phyloP scores from a whole-genome alignment of 148 eudicot species.

The Rhododendron ovatum region DNA sequence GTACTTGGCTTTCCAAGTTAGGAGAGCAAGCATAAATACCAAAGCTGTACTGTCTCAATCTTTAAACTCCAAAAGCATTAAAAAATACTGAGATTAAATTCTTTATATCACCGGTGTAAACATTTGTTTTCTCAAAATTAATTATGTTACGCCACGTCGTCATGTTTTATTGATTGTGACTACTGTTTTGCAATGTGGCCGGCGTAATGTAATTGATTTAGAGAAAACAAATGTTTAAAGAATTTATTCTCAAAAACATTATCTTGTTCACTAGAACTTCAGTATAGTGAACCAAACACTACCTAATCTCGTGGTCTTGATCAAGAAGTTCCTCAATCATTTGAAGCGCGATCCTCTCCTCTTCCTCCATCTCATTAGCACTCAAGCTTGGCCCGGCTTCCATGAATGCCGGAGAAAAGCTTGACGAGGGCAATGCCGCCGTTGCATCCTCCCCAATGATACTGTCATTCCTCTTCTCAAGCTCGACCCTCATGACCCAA shows the following conservation, averaged over 20 bases:
- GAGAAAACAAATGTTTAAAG: too few relatives aligned
- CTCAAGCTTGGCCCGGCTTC: constrained; percentile 1
- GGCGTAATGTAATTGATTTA: too few relatives aligned
- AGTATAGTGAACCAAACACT: background rate
- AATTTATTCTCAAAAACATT: too few relatives aligned
- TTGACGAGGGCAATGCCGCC: background rate
- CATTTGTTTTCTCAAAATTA: too few relatives aligned
- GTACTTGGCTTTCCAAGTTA: background rate
- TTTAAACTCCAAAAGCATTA: too few relatives aligned
- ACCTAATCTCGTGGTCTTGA: constrained; percentile 6
- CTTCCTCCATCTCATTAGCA: constrained; percentile 12
- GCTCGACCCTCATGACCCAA: constrained; percentile 42
- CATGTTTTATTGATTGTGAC: too few relatives aligned
- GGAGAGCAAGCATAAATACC: background rate
- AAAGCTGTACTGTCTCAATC: background rate
- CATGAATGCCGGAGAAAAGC: background rate
- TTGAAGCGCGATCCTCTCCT: constrained; percentile 21
- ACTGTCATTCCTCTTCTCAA: constrained; percentile 10
- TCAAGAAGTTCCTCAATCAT: constrained; percentile 28
- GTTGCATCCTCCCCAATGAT: background rate
- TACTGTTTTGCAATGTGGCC: too few relatives aligned
- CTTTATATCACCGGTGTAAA: too few relatives aligned
- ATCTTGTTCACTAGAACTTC: too few relatives aligned
- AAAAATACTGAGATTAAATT: too few relatives aligned
- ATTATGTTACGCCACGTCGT: too few relatives aligned